phyloP scores from a whole-genome alignment of 2,329 filamentous ascomycete species.

The Talaromyces sp. region DNA sequence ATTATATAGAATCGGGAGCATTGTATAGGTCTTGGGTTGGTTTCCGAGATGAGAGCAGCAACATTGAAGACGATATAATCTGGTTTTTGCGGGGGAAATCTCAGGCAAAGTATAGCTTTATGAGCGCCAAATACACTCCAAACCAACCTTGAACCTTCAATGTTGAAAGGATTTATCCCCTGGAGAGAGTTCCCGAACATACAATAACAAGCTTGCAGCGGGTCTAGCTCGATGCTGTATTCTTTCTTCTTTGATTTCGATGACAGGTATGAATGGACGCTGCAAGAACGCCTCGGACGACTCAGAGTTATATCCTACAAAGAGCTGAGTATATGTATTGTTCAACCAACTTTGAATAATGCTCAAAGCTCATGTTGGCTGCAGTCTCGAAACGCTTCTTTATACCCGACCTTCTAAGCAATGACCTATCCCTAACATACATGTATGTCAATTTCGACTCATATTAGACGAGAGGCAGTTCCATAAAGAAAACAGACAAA shows the following conservation, averaged over 20 bases:
- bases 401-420: neutral
- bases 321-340: neutral
- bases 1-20: neutral
- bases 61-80: neutral
- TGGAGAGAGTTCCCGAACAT: neutral
- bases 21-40: too few species aligned
- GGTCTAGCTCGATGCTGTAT: neutral
- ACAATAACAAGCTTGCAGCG: neutral
- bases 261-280: too few species aligned
- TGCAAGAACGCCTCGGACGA: neutral
- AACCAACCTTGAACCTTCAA: neutral
- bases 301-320: neutral
- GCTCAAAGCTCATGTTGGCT: neutral
- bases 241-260: too few species aligned
- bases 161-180: too few species aligned
- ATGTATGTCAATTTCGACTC: too few species aligned
- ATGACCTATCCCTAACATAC: neutral
- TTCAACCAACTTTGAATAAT: too few species aligned
- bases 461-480: too few species aligned
- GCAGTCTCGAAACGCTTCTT: neutral
- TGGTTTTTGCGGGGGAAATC: neutral
- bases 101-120: neutral
- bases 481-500: too few species aligned
- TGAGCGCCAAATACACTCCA: neutral
- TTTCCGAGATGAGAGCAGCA: neutral